Conservation (phyloP, 768 basidiomycete species). For the Hygrophorus pudorinus region DNA sequence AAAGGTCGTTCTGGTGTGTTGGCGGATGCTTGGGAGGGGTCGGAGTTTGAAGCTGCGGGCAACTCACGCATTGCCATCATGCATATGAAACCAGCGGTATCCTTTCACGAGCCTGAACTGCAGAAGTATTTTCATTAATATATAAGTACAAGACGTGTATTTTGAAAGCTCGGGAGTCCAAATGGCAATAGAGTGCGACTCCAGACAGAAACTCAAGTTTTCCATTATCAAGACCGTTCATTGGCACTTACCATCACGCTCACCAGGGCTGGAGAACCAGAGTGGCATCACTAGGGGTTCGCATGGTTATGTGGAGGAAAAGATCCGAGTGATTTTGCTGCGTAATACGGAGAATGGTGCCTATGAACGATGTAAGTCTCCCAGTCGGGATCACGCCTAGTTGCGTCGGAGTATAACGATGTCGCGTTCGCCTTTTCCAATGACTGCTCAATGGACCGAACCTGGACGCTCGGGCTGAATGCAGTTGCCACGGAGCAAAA, state of each 20-base stretch:
- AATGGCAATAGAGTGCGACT: too few relatives aligned
- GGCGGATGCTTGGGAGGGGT: neutral
- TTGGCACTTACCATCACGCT: too few relatives aligned
- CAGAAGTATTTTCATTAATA: too few relatives aligned
- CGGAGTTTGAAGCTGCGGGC: too few relatives aligned
- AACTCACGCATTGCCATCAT: too few relatives aligned
- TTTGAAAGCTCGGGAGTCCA: too few relatives aligned
- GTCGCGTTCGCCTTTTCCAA: neutral
- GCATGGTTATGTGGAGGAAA: constrained; percentile 9
- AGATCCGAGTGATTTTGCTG: constrained; percentile 7
- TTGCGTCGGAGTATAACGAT: constrained; percentile 1
- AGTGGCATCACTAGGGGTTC: constrained; percentile 3
- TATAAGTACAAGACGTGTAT: too few relatives aligned
- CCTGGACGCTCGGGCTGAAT: constrained; percentile 7
- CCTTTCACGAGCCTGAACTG: too few relatives aligned
- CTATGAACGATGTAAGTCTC: constrained; percentile 11
- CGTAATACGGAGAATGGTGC: constrained; percentile 11
- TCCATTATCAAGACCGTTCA: too few relatives aligned
- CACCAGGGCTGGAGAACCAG: neutral
- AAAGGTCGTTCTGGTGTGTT: neutral
- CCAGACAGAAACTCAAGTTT: too few relatives aligned
- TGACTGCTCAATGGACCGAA: constrained; percentile 10
- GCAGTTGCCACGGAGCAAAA: constrained; percentile 10
- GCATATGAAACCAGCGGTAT: too few relatives aligned
- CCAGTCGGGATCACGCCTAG: constrained; percentile 10